Conservation (phyloP, 2,329 filamentous ascomycete species). For the Neophaeococcomyces mojaviensis region DNA sequence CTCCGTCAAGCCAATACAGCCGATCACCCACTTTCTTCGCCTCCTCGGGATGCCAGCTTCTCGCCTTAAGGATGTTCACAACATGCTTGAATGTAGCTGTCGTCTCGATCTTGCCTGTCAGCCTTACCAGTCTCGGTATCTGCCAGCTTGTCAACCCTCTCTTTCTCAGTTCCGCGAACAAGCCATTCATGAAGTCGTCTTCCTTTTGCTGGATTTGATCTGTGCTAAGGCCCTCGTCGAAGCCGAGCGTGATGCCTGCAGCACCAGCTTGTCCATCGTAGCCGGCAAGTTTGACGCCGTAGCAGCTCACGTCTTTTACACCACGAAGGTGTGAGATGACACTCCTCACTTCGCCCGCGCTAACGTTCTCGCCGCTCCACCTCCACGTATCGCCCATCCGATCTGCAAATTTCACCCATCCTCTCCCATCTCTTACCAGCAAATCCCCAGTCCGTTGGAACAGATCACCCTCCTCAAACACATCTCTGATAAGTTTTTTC, state of each 20-base stretch:
- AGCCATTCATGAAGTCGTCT: conserved; percentile 29
- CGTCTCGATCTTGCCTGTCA: conserved; percentile 40
- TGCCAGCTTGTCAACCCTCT: conserved; percentile 42
- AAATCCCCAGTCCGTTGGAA: conserved; percentile 81
- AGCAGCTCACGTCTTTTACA: conserved; percentile 74
- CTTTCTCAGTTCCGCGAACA: conserved; percentile 34
- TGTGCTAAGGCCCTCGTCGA: conserved; percentile 24
- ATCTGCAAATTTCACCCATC: conserved; percentile 71
- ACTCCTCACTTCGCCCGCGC: conserved; percentile 70
- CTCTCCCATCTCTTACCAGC: conserved; percentile 61
- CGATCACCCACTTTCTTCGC: not conserved
- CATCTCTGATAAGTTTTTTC: conserved; percentile 65
- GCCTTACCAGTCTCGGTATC: conserved; percentile 40
- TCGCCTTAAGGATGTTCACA: conserved; percentile 36
- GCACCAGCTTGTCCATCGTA: conserved; percentile 45
- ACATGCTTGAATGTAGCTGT: conserved; percentile 46
- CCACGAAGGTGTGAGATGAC: conserved; percentile 58
- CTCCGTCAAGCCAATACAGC: conserved; percentile 40
- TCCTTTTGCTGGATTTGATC: conserved; percentile 20
- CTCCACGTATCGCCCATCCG: conserved; percentile 48
- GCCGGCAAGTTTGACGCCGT: conserved; percentile 49
- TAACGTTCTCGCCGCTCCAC: conserved; percentile 71
- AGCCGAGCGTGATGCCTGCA: conserved; percentile 36
- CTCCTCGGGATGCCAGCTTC: conserved; percentile 35
- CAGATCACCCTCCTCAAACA: conserved; percentile 66